Percentiles rank a stretch among this genome's conserved stretches.
Conservation (phyloP, 192 early-diverging fungal genomes). For the Spizellomyces sp. region DNA sequence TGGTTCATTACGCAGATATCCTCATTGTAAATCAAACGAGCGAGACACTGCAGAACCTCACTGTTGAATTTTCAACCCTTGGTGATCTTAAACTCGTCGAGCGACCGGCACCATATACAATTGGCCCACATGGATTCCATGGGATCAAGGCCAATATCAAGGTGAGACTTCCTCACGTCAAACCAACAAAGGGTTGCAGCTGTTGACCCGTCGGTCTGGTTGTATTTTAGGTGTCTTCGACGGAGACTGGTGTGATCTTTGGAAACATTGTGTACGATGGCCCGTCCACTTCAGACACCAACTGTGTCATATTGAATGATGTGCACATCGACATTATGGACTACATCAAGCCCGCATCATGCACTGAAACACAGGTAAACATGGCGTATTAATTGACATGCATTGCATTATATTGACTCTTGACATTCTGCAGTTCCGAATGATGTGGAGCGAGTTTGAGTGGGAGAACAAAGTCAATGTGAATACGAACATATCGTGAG, state of each 20-base stretch:
- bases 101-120: slow-evolving; percentile 81
- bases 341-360: slow-evolving; percentile 92
- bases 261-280: slow-evolving; percentile 99
- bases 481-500: slow-evolving; percentile 84
- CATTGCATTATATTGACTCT: slow-evolving; percentile 14
- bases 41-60: slow-evolving; percentile 93
- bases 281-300: slow-evolving; percentile 83
- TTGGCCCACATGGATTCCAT: slow-evolving; percentile 90
- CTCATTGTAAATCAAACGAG: slow-evolving; percentile 96
- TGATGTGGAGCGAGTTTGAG: slow-evolving; percentile 99
- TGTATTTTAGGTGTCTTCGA: slow-evolving; percentile 77
- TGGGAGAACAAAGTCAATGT: slow-evolving; percentile 99
- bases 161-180: slow-evolving; percentile 32
- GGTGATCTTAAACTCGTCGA: slow-evolving; percentile 98
- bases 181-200: not conserved
- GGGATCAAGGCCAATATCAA: slow-evolving; percentile 97
- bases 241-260: slow-evolving; percentile 97
- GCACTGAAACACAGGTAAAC: slow-evolving; percentile 79
- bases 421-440: slow-evolving; percentile 70
- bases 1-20: slow-evolving; percentile 65
- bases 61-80: slow-evolving; percentile 97
- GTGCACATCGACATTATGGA: slow-evolving; percentile 99
- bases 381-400: slow-evolving; percentile 25
- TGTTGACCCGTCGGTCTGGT: not conserved
- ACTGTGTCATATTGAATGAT: slow-evolving; percentile 95